A percentile compares a stretch with the other conserved stretches of the same genome.
These are phyloP conservation scores for Pecoramyces ruminantium DNA, from an alignment of 192 early-diverging fungal genomes.

Conservation along the genomic window DNA sequence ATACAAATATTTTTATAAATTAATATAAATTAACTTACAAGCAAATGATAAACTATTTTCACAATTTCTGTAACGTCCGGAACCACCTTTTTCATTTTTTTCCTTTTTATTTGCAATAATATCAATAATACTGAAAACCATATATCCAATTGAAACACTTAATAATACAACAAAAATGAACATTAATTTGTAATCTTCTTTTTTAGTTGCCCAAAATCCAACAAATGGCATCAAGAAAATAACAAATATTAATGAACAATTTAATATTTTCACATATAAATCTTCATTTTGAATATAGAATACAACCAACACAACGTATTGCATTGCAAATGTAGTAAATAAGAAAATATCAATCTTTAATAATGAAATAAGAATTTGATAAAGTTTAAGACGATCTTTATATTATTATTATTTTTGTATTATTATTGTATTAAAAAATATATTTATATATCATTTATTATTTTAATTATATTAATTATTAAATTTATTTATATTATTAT, in stretches of 20 bases:
- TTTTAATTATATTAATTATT: background rate
- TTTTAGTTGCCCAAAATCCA: background rate
- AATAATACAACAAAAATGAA: background rate
- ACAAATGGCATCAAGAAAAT: background rate
- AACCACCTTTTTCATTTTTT: background rate
- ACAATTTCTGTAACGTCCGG: background rate
- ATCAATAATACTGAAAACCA: background rate
- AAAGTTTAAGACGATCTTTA: slow-evolving; percentile 22
- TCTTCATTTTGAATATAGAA: background rate
- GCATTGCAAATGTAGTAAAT: slow-evolving; percentile 45
- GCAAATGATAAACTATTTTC: background rate
- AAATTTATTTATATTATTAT: too few relatives aligned
- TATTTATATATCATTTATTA: background rate
- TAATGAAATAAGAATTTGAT: slow-evolving; percentile 64
- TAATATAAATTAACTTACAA: background rate
- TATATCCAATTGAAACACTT: background rate
- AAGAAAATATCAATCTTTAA: slow-evolving; percentile 75
- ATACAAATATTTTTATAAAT: too few relatives aligned
- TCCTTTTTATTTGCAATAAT: background rate
- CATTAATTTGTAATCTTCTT: background rate
- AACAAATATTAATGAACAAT: background rate
- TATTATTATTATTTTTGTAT: too few relatives aligned
- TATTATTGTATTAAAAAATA: too few relatives aligned
- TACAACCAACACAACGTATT: background rate
- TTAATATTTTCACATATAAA: background rate